phyloP scores from a whole-genome alignment of 208 protist genomes.

The Leishmania lainsoni region DNA sequence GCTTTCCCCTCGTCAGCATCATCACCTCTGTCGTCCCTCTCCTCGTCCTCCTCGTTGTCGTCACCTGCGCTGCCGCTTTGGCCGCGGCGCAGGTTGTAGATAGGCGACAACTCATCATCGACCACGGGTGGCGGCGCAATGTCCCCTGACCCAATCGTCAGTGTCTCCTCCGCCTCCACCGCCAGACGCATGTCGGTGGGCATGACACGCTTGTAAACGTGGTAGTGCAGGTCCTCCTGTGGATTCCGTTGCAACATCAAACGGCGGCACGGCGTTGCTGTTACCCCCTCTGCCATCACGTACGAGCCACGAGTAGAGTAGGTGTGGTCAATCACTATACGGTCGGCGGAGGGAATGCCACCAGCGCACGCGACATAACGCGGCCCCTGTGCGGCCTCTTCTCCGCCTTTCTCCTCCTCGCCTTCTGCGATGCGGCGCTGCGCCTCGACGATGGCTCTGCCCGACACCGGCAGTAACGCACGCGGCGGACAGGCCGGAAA shows the following conservation, averaged over 20 bases:
- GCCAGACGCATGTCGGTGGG: slow-evolving; percentile 28
- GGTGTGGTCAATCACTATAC: slow-evolving; percentile 52
- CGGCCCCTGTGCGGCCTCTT: neutral
- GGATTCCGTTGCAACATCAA: slow-evolving; percentile 27
- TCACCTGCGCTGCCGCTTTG: neutral
- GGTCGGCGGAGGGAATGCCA: slow-evolving; percentile 36
- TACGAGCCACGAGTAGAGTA: slow-evolving; percentile 50
- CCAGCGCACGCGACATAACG: slow-evolving; percentile 27
- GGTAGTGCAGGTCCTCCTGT: slow-evolving; percentile 34
- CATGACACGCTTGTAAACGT: slow-evolving; percentile 53
- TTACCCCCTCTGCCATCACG: neutral
- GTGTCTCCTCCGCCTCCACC: slow-evolving; percentile 21
- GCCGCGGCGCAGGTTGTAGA: neutral
- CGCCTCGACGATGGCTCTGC: slow-evolving; percentile 38
- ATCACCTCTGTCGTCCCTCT: slow-evolving; percentile 7
- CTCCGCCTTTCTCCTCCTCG: neutral
- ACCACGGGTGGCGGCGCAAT: neutral
- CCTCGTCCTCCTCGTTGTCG: slow-evolving; percentile 7
- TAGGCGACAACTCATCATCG: neutral
- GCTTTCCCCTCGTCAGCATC: neutral
- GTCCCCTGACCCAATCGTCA: slow-evolving; percentile 13
- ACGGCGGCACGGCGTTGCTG: neutral
- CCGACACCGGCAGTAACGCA: slow-evolving; percentile 62
- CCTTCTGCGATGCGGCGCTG: slow-evolving; percentile 33
- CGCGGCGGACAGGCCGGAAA: slow-evolving; percentile 35